Percentiles rank a stretch among this genome's conserved stretches.
These are phyloP conservation scores for Exophiala oligosperma DNA, from an alignment of 2,329 filamentous ascomycete species.

Conservation along the genomic window DNA sequence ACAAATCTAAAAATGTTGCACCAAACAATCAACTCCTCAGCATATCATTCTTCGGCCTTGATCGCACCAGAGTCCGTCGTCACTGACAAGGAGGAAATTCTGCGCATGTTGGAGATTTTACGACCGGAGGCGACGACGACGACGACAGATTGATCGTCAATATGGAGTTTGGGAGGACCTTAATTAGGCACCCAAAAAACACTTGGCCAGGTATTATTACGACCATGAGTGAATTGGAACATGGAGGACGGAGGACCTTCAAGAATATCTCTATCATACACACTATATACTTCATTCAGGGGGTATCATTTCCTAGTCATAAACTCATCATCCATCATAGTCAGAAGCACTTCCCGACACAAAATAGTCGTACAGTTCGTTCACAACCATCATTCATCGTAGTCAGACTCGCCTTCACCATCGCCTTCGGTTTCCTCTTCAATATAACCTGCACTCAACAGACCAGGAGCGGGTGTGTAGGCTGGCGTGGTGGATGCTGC, in stretches of 20 bases:
- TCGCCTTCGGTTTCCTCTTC: not conserved
- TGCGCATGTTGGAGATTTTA: not conserved
- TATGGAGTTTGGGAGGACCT: not conserved
- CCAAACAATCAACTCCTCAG: not conserved
- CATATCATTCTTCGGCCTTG: constrained; percentile 16
- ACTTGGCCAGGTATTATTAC: too few relatives aligned
- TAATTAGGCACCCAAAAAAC: too few relatives aligned
- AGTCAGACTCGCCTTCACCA: too few relatives aligned
- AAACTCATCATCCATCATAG: constrained; percentile 4
- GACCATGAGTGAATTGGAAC: too few relatives aligned
- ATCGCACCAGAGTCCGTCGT: constrained; percentile 2
- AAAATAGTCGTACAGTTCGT: not conserved
- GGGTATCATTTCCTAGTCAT: constrained; percentile 9
- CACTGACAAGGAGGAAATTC: not conserved
- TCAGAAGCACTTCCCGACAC: too few relatives aligned
- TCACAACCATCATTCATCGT: constrained; percentile 3
- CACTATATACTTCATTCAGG: not conserved
- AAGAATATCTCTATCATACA: not conserved
- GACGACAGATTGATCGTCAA: not conserved
- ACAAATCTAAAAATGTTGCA: constrained; percentile 37
- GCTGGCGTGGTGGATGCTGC: constrained; percentile 21
- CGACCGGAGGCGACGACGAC: not conserved
- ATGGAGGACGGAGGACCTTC: too few relatives aligned
- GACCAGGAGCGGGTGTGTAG: constrained; percentile 18
- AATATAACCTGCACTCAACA: constrained; percentile 11